Conservation (phyloP, 2,329 filamentous ascomycete species). For the Venturiaceae sp. region DNA sequence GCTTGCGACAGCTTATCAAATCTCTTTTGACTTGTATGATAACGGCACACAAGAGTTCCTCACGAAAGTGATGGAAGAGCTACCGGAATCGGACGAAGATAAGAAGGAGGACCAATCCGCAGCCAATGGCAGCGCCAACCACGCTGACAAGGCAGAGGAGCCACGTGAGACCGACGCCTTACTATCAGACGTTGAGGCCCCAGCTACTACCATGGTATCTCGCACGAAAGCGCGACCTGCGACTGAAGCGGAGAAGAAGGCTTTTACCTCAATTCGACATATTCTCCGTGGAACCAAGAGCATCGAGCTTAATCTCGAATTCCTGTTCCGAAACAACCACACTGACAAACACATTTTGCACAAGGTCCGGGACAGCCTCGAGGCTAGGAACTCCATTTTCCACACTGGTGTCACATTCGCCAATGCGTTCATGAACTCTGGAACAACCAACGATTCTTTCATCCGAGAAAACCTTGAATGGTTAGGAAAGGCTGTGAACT, state of each 20-base stretch:
- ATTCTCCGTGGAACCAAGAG: conserved; percentile 83
- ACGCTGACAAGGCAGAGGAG: conserved; percentile 29
- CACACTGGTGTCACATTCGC: conserved; percentile 95
- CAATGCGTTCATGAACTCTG: conserved; percentile 98
- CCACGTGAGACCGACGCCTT: conserved; percentile 49
- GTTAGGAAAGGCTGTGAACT: conserved; percentile 97
- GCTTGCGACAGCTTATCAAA: conserved; percentile 85
- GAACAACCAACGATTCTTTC: conserved; percentile 96
- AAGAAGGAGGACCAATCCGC: conserved; percentile 34
- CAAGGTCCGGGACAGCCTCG: conserved; percentile 90
- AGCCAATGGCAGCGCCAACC: conserved; percentile 28
- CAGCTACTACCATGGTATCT: conserved; percentile 23
- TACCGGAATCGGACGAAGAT: conserved; percentile 47
- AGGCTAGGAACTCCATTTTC: conserved; percentile 96
- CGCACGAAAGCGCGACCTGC: conserved; percentile 32
- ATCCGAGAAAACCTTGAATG: conserved; percentile 97
- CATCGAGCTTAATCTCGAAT: conserved; percentile 91
- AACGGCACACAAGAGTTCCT: conserved; percentile 98
- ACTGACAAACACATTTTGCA: conserved; percentile 88
- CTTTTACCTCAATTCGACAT: conserved; percentile 46
- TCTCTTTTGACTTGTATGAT: conserved; percentile 96
- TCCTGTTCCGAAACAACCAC: conserved; percentile 90
- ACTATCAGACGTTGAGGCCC: conserved; percentile 40
- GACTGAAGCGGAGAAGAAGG: conserved; percentile 41
- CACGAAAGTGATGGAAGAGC: conserved; percentile 72